Evolutionary conservation across 192 early-diverging fungal genomes (phyloP).

Genomic region (Backusella parvicylindrica): DNA sequence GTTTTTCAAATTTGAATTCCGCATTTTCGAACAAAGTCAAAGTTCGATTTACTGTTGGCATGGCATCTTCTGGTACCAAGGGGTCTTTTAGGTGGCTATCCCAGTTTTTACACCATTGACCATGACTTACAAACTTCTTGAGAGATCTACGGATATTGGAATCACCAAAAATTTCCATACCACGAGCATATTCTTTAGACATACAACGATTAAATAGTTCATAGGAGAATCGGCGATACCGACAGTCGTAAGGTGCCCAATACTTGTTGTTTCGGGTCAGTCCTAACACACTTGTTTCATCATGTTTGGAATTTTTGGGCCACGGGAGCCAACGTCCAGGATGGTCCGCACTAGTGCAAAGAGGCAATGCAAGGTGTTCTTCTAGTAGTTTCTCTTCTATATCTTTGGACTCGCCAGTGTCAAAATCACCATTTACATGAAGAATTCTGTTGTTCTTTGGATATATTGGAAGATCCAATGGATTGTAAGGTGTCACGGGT

Average conservation of each 20-base stretch:
- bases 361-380: slow-evolving; percentile 39
- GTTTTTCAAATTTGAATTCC: neutral
- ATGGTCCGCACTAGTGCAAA: slow-evolving; percentile 33
- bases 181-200: slow-evolving; percentile 20
- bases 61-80: neutral
- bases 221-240: slow-evolving; percentile 38
- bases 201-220: slow-evolving; percentile 37
- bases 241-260: slow-evolving; percentile 49
- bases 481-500: slow-evolving; percentile 31
- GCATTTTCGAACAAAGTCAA: neutral
- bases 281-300: slow-evolving; percentile 3
- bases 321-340: slow-evolving; percentile 43
- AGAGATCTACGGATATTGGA: slow-evolving; percentile 43
- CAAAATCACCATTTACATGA: neutral
- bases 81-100: neutral
- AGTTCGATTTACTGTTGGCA: neutral
- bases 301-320: neutral
- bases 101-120: slow-evolving; percentile 36
- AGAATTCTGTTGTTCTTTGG: neutral
- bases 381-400: neutral
- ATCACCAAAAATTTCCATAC: slow-evolving; percentile 47
- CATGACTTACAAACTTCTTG: slow-evolving; percentile 42
- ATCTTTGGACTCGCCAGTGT: neutral
- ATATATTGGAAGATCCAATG: slow-evolving; percentile 27
- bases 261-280: slow-evolving; percentile 34